phyloP scores from a whole-genome alignment of 768 basidiomycete species.

The Cystofilobasidium macerans region DNA sequence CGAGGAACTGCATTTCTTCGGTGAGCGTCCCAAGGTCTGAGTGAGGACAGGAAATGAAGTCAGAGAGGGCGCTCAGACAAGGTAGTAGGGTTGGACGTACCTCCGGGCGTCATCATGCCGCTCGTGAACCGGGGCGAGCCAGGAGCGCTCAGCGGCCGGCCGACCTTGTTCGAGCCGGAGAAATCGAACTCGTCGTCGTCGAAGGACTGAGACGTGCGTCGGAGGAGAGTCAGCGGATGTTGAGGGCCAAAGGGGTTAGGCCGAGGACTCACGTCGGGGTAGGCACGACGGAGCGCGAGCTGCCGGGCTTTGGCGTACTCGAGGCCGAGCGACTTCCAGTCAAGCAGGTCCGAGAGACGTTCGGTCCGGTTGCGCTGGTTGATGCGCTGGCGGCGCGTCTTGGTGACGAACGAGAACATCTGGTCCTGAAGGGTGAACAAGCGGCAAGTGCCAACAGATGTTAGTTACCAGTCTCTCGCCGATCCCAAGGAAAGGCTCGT shows the following conservation, averaged over 20 bases:
- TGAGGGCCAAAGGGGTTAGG: not conserved
- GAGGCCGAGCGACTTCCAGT: slow-evolving; percentile 96
- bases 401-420: slow-evolving; percentile 36
- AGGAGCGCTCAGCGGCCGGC: slow-evolving; percentile 62
- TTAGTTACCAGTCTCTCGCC: too few relatives aligned
- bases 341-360: slow-evolving; percentile 77
- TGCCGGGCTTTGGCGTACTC: slow-evolving; percentile 95
- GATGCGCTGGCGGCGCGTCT: slow-evolving; percentile 86
- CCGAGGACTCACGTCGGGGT: slow-evolving; percentile 70
- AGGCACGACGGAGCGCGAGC: slow-evolving; percentile 79
- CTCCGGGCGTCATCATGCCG: slow-evolving; percentile 78
- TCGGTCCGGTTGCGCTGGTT: slow-evolving; percentile 98
- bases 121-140: slow-evolving; percentile 70
- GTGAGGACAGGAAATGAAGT: not conserved
- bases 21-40: slow-evolving; percentile 71
- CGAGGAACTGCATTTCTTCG: slow-evolving; percentile 71
- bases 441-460: too few relatives aligned
- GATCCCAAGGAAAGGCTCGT: not conserved
- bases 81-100: not conserved
- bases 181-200: slow-evolving; percentile 46
- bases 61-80: not conserved
- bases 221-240: not conserved
- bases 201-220: slow-evolving; percentile 18
- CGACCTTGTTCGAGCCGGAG: slow-evolving; percentile 53
- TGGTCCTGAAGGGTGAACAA: slow-evolving; percentile 28